phyloP scores from a whole-genome alignment of 176 grass and related monocot species.

The Poa annua region DNA sequence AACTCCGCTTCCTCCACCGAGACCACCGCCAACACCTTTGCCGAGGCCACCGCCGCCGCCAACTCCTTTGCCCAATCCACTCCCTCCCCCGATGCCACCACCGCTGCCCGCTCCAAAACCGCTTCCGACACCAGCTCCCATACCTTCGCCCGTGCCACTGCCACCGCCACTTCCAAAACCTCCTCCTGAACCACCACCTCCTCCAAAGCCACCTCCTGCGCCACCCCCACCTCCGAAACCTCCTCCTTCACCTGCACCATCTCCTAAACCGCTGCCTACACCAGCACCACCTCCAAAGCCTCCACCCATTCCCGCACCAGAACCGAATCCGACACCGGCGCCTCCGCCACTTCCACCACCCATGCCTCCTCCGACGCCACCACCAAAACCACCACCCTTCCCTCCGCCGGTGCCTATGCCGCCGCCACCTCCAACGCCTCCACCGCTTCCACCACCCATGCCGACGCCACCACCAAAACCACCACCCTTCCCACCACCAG shows the following conservation, averaged over 20 bases:
- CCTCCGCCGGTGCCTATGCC: neutral
- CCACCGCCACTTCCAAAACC: conserved; percentile 8
- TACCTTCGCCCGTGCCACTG: neutral
- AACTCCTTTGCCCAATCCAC: neutral
- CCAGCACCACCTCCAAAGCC: neutral
- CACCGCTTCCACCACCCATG: neutral
- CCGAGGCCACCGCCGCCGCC: neutral
- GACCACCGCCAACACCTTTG: neutral
- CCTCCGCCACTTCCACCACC: conserved; percentile 10
- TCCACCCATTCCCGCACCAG: neutral
- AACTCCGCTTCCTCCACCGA: neutral
- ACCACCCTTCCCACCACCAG: neutral
- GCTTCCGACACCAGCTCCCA: neutral
- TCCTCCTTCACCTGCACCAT: neutral
- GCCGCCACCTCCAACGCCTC: conserved; percentile 4
- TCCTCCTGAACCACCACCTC: neutral
- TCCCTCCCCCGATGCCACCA: neutral
- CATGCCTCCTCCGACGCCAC: conserved; percentile 16
- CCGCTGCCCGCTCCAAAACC: neutral
- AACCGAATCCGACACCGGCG: neutral
- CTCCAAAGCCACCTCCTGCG: neutral
- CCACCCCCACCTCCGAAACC: neutral
- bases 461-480: conserved; percentile 36
- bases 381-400: conserved; percentile 33
- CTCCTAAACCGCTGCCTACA: neutral